These are phyloP conservation scores for Trypethelium eluteriae DNA, from an alignment of 495 filamentous ascomycete species.

Conservation along the genomic window DNA sequence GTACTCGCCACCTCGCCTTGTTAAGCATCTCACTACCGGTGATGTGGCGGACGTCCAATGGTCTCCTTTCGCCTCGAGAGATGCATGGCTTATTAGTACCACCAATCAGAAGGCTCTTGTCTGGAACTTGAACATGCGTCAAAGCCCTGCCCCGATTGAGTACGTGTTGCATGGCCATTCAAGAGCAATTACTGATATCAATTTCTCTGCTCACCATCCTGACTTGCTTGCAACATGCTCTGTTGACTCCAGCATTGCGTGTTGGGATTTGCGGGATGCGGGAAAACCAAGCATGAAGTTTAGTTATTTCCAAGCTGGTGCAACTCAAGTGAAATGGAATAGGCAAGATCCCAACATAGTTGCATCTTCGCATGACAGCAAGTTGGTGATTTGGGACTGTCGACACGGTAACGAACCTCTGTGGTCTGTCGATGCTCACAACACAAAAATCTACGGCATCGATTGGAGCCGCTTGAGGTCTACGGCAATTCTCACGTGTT, in stretches of 20 bases:
- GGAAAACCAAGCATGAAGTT: conserved; percentile 61
- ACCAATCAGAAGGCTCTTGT: conserved; percentile 92
- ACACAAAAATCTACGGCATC: conserved; percentile 92
- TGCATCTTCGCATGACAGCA: conserved; percentile 83
- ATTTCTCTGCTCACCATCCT: conserved; percentile 88
- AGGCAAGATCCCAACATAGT: conserved; percentile 75
- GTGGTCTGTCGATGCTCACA: conserved; percentile 76
- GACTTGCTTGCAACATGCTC: conserved; percentile 84
- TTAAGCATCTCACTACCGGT: conserved; percentile 85
- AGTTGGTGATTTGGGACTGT: conserved; percentile 84
- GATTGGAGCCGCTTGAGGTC: conserved; percentile 81
- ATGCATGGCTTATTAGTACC: conserved; percentile 90
- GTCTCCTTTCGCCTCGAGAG: conserved; percentile 83
- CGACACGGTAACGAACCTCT: conserved; percentile 72
- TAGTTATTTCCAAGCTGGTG: conserved; percentile 81
- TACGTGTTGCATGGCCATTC: conserved; percentile 84
- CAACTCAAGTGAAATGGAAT: conserved; percentile 95
- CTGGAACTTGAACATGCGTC: conserved; percentile 78
- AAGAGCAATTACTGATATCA: conserved; percentile 91
- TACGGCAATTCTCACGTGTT: conserved; percentile 73
- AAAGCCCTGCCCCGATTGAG: conserved; percentile 70
- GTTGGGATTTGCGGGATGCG: conserved; percentile 79
- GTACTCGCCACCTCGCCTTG: conserved; percentile 76
- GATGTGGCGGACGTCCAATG: conserved; percentile 97
- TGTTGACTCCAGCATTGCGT: conserved; percentile 88